Evolutionary conservation across 2,329 filamentous ascomycete species (phyloP).

Genomic region (Xylaria sp.): DNA sequence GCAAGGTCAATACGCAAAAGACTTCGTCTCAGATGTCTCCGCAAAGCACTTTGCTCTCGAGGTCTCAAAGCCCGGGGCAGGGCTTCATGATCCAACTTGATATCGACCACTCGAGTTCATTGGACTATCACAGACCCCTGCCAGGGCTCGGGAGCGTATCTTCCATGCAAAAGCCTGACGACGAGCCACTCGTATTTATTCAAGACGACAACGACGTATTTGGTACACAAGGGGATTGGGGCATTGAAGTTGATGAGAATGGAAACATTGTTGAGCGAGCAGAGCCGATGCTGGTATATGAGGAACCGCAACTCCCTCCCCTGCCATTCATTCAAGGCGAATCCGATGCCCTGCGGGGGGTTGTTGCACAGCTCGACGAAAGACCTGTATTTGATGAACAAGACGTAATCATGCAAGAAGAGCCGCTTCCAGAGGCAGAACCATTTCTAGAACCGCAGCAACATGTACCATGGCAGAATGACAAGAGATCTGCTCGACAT

Average conservation of each 20-base stretch:
- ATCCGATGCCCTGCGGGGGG: constrained; percentile 15
- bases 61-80: constrained; percentile 28
- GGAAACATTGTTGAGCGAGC: constrained; percentile 52
- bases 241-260: constrained; percentile 57
- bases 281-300: constrained; percentile 42
- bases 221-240: constrained; percentile 47
- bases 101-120: constrained; percentile 34
- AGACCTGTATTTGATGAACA: constrained; percentile 36
- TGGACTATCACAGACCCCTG: constrained; percentile 29
- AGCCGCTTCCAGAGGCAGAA: constrained; percentile 47
- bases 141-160: constrained; percentile 39
- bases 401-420: constrained; percentile 47
- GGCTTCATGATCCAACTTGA: constrained; percentile 35
- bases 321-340: constrained; percentile 40
- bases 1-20: constrained; percentile 36
- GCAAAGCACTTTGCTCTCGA: constrained; percentile 27
- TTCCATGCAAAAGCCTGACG: constrained; percentile 40
- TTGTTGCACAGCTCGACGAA: constrained; percentile 26
- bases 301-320: constrained; percentile 52
- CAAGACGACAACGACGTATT: constrained; percentile 41
- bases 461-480: constrained; percentile 27
- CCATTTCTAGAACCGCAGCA: constrained; percentile 41
- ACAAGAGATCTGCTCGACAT: constrained; percentile 18
- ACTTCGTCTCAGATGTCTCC: constrained; percentile 41
- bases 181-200: constrained; percentile 38